phyloP scores from a whole-genome alignment of 2,329 filamentous ascomycete genomes.

The Coniella vitis region DNA sequence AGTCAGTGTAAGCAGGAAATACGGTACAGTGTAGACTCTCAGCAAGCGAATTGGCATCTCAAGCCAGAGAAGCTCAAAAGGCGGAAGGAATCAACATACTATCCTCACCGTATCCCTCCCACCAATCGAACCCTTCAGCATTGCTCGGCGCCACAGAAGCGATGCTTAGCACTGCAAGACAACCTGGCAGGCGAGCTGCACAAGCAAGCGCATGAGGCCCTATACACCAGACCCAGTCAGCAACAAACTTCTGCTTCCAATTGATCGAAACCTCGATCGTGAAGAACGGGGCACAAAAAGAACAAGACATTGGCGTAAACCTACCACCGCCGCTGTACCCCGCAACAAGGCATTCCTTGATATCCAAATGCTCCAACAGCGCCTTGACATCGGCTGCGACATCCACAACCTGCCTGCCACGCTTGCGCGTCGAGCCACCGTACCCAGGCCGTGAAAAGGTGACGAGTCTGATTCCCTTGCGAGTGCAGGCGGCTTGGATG shows the following conservation, averaged over 20 bases:
- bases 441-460: slow-evolving; percentile 11
- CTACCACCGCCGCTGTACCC: slow-evolving; percentile 14
- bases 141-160: slow-evolving; percentile 2
- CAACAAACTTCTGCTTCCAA: neutral
- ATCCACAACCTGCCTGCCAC: slow-evolving; percentile 6
- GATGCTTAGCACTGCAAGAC: slow-evolving; percentile 6
- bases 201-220: slow-evolving; percentile 11
- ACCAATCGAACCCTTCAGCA: slow-evolving; percentile 10
- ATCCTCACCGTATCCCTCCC: slow-evolving; percentile 3
- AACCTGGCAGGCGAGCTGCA: slow-evolving; percentile 10
- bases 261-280: too few relatives aligned
- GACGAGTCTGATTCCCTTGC: slow-evolving; percentile 10
- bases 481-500: slow-evolving; percentile 1
- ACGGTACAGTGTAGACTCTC: too few relatives aligned
- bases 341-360: slow-evolving; percentile 10
- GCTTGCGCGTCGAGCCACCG: slow-evolving; percentile 7
- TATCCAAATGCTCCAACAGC: slow-evolving; percentile 9
- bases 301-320: neutral
- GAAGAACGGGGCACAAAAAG: too few relatives aligned
- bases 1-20: too few relatives aligned
- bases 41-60: too few relatives aligned
- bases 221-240: neutral
- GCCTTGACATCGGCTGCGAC: slow-evolving; percentile 9
- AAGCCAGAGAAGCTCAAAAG: too few relatives aligned
- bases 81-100: slow-evolving; percentile 1